These are phyloP conservation scores for Paulownia fortunei DNA, from an alignment of 257 asterid species.

Conservation along the genomic window DNA sequence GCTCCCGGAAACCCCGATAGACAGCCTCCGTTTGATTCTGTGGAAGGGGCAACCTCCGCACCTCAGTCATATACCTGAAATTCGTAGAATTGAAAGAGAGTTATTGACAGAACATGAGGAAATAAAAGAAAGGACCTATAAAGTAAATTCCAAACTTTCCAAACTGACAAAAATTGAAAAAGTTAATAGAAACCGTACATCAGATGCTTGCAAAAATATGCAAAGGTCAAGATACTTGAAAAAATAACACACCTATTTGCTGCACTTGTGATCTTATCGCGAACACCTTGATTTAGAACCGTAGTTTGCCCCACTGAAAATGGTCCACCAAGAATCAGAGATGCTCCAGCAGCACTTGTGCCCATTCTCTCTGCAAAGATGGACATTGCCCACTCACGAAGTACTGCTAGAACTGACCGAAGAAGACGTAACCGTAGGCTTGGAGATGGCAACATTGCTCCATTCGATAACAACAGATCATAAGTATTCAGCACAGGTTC, in stretches of 20 bases:
- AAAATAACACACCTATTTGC: constrained; percentile 67
- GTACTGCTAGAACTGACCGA: constrained; percentile 77
- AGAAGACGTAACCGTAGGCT: constrained; percentile 78
- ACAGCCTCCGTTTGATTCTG: constrained; percentile 82
- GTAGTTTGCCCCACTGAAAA: constrained; percentile 65
- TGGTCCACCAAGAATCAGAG: constrained; percentile 80
- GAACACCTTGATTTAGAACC: constrained; percentile 70
- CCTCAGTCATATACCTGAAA: constrained; percentile 91
- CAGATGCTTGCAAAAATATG: constrained; percentile 2
- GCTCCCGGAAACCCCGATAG: constrained; percentile 81
- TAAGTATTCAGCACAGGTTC: constrained; percentile 89
- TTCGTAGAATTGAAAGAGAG: constrained; percentile 4
- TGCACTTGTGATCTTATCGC: constrained; percentile 85
- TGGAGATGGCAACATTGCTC: constrained; percentile 77
- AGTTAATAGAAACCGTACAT: neutral
- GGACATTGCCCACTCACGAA: constrained; percentile 91
- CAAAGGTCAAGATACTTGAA: neutral
- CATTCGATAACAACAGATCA: constrained; percentile 78
- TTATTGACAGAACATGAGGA: neutral
- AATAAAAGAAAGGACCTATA: neutral
- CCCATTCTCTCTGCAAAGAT: constrained; percentile 75
- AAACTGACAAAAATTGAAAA: neutral
- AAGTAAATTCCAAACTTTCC: neutral
- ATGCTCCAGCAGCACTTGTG: constrained; percentile 81
- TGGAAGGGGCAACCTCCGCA: constrained; percentile 79